Base-by-base conservation (phyloP, 306 rosid species). In the Hippophae gyantsensis region DNA sequence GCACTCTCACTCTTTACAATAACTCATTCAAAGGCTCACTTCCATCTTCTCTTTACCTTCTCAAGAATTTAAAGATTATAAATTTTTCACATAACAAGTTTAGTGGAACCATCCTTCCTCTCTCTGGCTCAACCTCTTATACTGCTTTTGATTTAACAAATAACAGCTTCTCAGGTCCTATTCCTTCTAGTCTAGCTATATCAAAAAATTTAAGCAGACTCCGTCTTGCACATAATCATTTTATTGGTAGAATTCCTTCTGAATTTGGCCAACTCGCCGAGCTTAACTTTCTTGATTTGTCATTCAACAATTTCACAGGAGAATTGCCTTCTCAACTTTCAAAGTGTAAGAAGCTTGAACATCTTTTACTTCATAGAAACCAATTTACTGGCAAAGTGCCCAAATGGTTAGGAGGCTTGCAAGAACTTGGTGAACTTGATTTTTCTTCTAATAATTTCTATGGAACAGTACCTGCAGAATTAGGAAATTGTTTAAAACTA, bases 21-120 rank as follows among this genome's bases (percentile, higher is more conserved):
- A 92, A 92, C 81, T 88, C 99, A 40, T 82, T 92, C 66, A 79
- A 85, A 83, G 99, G 96, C 57, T 82, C 89, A 75, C 87, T 92
- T 64, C 95, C 96, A 12, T 13, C 61, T 27, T 83, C 95, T 61
- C 80, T 92, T 48, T 76, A 61, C 42, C 62, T 72, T 65, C 96
- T 92, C 66, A 88, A 85, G 64, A 88, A 76, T 64, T 74, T 92
- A 51, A 82, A 68, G 69, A 92, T 83, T 76, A 86, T 92, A 69
- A 87, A 92, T 48, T 80, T 92, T 66, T 92, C 99, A 41, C 87
- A 85, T 64, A 92, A 92, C 58, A 76, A 60, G 65, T 88, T 92
- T 62, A 88, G 23, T 61, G 99, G 96, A 76, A 81, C 78, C 52
- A 66, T 85, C 73, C 70, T 56, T 62, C 93, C 96, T 65, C 88